Conservation (phyloP, 139 green algal genomes). For the Chlorella sorokiniana region DNA sequence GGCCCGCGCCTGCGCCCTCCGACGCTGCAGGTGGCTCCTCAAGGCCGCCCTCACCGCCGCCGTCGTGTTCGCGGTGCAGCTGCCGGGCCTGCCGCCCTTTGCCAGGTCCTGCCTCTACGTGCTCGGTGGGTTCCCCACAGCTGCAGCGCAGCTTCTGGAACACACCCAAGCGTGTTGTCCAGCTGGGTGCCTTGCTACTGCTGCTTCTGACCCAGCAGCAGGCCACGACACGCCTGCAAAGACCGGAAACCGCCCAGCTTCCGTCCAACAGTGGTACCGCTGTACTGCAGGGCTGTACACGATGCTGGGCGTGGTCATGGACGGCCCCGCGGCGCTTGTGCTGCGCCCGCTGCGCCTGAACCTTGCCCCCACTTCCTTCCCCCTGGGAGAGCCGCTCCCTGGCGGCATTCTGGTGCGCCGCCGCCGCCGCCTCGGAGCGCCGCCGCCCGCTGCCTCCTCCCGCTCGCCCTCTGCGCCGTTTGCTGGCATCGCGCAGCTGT, state of each 20-base stretch:
- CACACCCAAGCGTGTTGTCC: not conserved
- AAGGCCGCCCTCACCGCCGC: conserved; percentile 12
- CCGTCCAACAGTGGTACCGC: not conserved
- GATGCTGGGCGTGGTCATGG: conserved; percentile 27
- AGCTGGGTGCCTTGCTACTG: not conserved
- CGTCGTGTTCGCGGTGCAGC: conserved; percentile 10
- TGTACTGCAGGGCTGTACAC: conserved; percentile 4
- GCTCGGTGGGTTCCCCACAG: not conserved
- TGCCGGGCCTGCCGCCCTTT: not conserved
- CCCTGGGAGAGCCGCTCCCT: conserved; percentile 1
- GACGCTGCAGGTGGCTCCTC: conserved; percentile 1
- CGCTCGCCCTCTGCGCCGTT: not conserved
- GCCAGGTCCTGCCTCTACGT: not conserved
- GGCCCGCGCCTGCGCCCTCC: not conserved
- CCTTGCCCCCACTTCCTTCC: conserved; percentile 16
- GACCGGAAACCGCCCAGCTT: no score
- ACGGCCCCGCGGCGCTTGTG: conserved; percentile 9
- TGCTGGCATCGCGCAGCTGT: not conserved
- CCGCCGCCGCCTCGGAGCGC: not conserved
- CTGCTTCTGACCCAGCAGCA: no score
- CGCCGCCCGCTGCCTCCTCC: not conserved
- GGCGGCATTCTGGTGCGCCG: conserved; percentile 2
- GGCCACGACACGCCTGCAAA: no score
- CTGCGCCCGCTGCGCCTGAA: conserved; percentile 22
- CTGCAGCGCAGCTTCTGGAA: no score